Percentiles rank a stretch among this genome's conserved stretches.
phyloP scores from a whole-genome alignment of 1,284 basidiomycete species.

The Coniferiporia sulphurascens region DNA sequence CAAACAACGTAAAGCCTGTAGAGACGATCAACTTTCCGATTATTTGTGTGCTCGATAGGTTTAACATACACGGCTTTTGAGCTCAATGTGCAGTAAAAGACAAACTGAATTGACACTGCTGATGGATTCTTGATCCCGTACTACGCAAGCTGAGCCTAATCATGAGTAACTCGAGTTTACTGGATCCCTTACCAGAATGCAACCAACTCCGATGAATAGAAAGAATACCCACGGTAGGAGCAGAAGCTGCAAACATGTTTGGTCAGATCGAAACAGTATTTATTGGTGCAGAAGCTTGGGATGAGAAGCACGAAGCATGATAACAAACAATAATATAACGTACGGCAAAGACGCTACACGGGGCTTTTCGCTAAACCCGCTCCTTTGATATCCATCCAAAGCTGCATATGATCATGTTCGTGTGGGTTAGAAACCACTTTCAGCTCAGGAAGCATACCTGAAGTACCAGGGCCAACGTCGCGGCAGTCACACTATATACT shows the following conservation, averaged over 20 bases:
- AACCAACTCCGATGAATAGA: not conserved
- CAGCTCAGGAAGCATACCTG: constrained; percentile 6
- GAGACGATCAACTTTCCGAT: not conserved
- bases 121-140: constrained; percentile 4
- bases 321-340: not conserved
- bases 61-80: constrained; percentile 14
- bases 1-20: constrained; percentile 12
- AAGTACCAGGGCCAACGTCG: constrained; percentile 8
- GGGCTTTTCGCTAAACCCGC: not conserved
- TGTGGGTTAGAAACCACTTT: not conserved
- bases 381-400: constrained; percentile 13
- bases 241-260: constrained; percentile 17
- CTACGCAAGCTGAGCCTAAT: not conserved
- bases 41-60: not conserved
- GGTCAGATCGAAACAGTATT: not conserved
- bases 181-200: constrained; percentile 2
- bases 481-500: constrained; percentile 2
- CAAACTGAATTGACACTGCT: constrained; percentile 13
- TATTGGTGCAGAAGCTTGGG: not conserved
- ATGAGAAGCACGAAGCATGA: not conserved
- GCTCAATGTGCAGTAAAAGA: constrained; percentile 16
- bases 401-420: not conserved
- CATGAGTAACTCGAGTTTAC: not conserved
- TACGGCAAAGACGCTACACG: not conserved
- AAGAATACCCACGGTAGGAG: constrained; percentile 11